These are phyloP conservation scores for Petrea volubilis DNA, from an alignment of 257 asterid species.

Conservation along the genomic window DNA sequence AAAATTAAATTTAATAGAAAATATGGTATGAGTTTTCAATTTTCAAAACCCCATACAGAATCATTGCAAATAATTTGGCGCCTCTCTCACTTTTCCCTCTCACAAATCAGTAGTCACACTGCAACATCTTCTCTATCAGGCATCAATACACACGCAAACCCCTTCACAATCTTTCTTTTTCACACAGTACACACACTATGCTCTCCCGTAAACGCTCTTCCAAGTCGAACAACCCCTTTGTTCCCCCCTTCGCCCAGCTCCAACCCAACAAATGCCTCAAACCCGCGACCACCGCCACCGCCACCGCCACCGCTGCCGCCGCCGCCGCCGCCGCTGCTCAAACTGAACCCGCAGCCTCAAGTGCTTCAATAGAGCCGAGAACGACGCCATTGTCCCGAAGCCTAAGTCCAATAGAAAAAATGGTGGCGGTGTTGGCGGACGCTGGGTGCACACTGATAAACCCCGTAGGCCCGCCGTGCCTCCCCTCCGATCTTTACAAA, in stretches of 20 bases:
- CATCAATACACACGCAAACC: background rate
- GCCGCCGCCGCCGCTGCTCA: slow-evolving; percentile 17
- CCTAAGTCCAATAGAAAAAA: slow-evolving; percentile 28
- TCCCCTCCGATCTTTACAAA: slow-evolving; percentile 64
- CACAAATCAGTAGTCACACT: background rate
- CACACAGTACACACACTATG: slow-evolving; percentile 29
- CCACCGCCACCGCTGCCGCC: slow-evolving; percentile 2
- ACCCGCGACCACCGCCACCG: slow-evolving; percentile 20
- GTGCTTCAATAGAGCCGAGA: slow-evolving; percentile 17
- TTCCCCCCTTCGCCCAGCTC: slow-evolving; percentile 44
- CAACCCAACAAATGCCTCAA: slow-evolving; percentile 45
- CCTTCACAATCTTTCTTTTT: background rate
- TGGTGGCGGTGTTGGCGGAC: slow-evolving; percentile 69
- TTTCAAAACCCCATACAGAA: too few relatives aligned
- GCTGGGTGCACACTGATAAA: slow-evolving; percentile 74
- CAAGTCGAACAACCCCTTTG: slow-evolving; percentile 46
- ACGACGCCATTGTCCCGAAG: slow-evolving; percentile 14
- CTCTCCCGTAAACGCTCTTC: slow-evolving; percentile 57
- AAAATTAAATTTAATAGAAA: too few relatives aligned
- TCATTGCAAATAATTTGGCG: slow-evolving; percentile 8
- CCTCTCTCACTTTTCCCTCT: slow-evolving; percentile 3
- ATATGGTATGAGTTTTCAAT: too few relatives aligned
- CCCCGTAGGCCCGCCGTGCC: slow-evolving; percentile 63
- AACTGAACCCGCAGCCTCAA: slow-evolving; percentile 22
- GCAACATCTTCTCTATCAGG: background rate